A percentile compares a stretch with the other conserved stretches of the same genome.
These are phyloP conservation scores for Rhododendron mucronatum DNA, from an alignment of 148 eudicot species.

Conservation along the genomic window DNA sequence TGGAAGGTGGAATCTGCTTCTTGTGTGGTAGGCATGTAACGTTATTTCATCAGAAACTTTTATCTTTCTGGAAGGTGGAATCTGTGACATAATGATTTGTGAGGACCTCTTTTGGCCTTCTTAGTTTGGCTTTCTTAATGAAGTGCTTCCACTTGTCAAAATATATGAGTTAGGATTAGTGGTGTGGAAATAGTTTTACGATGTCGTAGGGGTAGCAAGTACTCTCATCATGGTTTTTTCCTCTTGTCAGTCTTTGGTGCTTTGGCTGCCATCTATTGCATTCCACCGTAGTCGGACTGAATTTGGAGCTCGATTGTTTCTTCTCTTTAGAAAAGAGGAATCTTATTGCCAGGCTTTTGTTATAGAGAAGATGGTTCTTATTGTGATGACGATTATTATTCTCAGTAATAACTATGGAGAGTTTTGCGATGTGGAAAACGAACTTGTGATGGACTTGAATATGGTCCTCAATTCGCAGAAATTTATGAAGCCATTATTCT, in stretches of 20 bases:
- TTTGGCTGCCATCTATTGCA: not conserved
- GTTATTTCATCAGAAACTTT: not conserved
- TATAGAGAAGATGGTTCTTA: not conserved
- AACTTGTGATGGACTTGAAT: not conserved
- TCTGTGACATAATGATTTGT: not conserved
- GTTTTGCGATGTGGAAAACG: not conserved
- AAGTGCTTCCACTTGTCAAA: not conserved
- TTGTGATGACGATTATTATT: not conserved
- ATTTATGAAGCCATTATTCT: not conserved
- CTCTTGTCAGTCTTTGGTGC: not conserved
- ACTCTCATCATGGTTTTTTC: not conserved
- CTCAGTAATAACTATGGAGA: too few relatives aligned
- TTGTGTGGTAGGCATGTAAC: too few relatives aligned
- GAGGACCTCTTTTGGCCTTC: not conserved
- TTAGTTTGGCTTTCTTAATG: not conserved
- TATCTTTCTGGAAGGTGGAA: not conserved
- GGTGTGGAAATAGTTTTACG: not conserved
- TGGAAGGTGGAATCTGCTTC: not conserved
- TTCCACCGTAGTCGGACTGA: not conserved
- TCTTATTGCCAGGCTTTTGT: not conserved
- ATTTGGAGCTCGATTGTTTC: not conserved
- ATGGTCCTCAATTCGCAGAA: not conserved
- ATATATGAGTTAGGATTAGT: not conserved
- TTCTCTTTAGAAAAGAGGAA: not conserved
- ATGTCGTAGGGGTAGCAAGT: not conserved